Conservation (phyloP, 345 rosid species). For the Noccaea bulbosa region DNA sequence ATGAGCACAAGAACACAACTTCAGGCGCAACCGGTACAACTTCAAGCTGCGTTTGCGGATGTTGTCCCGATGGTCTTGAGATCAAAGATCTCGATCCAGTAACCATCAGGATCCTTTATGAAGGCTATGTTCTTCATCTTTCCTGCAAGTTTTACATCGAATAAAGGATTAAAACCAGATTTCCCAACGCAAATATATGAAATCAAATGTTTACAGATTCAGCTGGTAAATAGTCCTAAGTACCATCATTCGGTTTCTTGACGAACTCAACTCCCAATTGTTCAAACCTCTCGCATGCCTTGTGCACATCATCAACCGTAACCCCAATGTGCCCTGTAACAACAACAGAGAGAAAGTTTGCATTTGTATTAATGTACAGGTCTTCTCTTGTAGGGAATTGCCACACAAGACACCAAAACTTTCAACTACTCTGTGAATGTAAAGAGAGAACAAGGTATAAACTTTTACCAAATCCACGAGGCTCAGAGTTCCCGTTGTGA, state of each 20-base stretch:
- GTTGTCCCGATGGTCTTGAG: constrained; percentile 57
- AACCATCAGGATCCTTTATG: constrained; percentile 97
- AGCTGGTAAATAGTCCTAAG: constrained; percentile 16
- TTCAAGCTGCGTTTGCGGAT: constrained; percentile 51
- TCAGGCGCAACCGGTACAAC: neutral
- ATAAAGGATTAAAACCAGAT: neutral
- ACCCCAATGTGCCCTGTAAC: constrained; percentile 86
- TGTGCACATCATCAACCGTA: constrained; percentile 87
- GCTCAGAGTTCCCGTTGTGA: constrained; percentile 93
- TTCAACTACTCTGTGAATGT: neutral
- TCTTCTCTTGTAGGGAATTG: neutral
- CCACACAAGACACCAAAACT: neutral
- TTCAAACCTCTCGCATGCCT: constrained; percentile 96
- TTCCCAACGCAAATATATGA: neutral
- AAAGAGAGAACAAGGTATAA: constrained; percentile 6
- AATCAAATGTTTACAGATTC: constrained; percentile 1
- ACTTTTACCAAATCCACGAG: constrained; percentile 83
- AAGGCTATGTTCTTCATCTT: constrained; percentile 92
- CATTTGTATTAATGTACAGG: neutral
- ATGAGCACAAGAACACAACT: constrained; percentile 14
- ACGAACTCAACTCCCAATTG: constrained; percentile 88
- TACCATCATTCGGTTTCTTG: constrained; percentile 84
- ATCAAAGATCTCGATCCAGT: constrained; percentile 96
- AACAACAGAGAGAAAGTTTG: constrained; percentile 18
- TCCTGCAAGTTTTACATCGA: constrained; percentile 51